Evolutionary conservation across 2,329 filamentous ascomycete species (phyloP).

Genomic region (Venturia oleaginea): DNA sequence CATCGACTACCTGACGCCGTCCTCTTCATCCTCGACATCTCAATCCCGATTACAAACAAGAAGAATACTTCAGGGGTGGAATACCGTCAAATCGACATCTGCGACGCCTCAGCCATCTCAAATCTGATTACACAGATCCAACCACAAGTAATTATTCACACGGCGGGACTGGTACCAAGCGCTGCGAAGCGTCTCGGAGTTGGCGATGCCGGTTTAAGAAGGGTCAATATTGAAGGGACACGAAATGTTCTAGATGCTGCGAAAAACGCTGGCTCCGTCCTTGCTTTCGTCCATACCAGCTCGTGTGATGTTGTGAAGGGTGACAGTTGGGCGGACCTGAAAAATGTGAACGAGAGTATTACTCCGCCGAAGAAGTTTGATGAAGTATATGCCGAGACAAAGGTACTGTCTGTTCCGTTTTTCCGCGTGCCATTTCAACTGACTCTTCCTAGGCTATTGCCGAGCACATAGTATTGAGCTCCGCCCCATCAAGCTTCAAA

Average conservation of each 20-base stretch:
- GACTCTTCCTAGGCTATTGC: constrained; percentile 35
- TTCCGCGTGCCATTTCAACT: neutral
- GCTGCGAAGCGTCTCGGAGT: neutral
- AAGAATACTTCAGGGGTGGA: neutral
- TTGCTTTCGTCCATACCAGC: constrained; percentile 82
- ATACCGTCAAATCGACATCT: neutral
- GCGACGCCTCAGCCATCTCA: neutral
- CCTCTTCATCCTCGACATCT: neutral
- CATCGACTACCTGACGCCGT: neutral
- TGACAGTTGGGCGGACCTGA: neutral
- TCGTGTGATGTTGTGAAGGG: constrained; percentile 1
- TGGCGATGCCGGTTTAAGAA: neutral
- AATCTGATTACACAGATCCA: neutral
- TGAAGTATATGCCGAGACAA: neutral
- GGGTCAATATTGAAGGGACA: constrained; percentile 82
- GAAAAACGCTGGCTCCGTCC: constrained; percentile 54
- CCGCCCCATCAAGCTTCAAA: constrained; percentile 57
- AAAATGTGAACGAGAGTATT: neutral
- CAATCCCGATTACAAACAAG: neutral
- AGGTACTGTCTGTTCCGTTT: neutral
- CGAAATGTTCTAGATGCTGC: constrained; percentile 67
- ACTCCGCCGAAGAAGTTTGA: neutral
- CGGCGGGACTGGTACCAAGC: neutral
- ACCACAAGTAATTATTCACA: neutral
- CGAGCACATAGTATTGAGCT: constrained; percentile 69